phyloP scores from a whole-genome alignment of 768 basidiomycete genomes.

The Panellus pusillus region DNA sequence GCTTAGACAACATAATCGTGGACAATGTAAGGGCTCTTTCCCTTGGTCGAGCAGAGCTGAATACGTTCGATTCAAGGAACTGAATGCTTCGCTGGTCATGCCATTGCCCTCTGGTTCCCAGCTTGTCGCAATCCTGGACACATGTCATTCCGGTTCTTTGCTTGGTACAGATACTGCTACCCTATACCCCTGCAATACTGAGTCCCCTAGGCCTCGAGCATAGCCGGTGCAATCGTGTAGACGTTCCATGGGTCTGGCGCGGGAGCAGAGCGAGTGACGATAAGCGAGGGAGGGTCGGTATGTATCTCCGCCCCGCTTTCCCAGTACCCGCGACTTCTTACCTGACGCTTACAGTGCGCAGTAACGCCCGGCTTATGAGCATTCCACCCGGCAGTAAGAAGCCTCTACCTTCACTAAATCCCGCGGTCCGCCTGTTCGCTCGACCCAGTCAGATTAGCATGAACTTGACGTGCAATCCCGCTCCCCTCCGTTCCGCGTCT shows the following conservation, averaged over 20 bases:
- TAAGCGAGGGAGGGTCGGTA: slow-evolving; percentile 1
- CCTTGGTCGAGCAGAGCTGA: not conserved
- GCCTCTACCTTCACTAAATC: not conserved
- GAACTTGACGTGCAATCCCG: slow-evolving; percentile 2
- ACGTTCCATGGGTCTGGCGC: slow-evolving; percentile 10
- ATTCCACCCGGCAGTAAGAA: not conserved
- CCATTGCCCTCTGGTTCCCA: slow-evolving; percentile 16
- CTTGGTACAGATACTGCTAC: slow-evolving; percentile 5
- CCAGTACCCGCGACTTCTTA: too few species aligned
- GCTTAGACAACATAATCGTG: slow-evolving; percentile 1
- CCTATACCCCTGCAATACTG: not conserved
- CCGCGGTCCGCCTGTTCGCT: not conserved
- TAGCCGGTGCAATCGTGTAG: slow-evolving; percentile 14
- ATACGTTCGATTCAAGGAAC: slow-evolving; percentile 1
- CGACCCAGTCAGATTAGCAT: not conserved
- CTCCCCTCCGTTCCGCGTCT: not conserved
- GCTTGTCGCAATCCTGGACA: slow-evolving; percentile 21
- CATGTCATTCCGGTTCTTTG: slow-evolving; percentile 19
- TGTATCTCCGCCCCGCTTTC: not conserved
- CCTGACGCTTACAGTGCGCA: slow-evolving; percentile 1
- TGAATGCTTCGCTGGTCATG: slow-evolving; percentile 6
- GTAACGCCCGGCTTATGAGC: not conserved
- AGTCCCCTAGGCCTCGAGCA: slow-evolving; percentile 13
- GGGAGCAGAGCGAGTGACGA: not conserved
- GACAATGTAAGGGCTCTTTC: slow-evolving; percentile 9